Base-by-base conservation (phyloP, 192 early-diverging fungal species). In the Paraglomus brasilianum region DNA sequence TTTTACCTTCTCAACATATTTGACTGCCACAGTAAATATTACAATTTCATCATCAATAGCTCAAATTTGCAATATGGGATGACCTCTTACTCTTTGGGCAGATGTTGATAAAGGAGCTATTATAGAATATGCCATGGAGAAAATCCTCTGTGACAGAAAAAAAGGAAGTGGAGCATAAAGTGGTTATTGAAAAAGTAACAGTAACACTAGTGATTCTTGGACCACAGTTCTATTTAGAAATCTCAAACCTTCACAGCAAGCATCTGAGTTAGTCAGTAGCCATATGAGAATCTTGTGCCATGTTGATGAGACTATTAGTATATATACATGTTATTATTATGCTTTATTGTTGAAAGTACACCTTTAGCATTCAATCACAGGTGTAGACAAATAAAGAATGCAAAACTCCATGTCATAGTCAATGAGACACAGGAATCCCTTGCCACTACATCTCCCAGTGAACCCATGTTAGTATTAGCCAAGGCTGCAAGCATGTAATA, bases 191-290 rank as follows among this genome's bases (percentile, higher is more conserved):
- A 17, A 55, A 7, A 17, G 52, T 55, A 17, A 55, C 52, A 55
- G 52, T 21, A 55, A 24, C 52, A 55, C 17, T 55, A 55, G 52
- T 17, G 24, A 55, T 55, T 55, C 17, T 55, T 55, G 52, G 52
- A 11, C 52, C 17, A 55, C 17, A 24, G 17, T 24, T 55, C 24
- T 55, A 55, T 55, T 55, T 55, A 24, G 17, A 55, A 55, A 55
- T 55, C 17, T 55, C 52, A 55, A 55, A 24, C 17, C 52, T 55
- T 55, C 17, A 55, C 52, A 55, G 17, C 52, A 55, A 55, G 52
- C 52, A 7, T 55, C 52, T 17, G 17, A 55, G 52, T 55, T 55
- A 55, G 52, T 55, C 17, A 55, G 52, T 55, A 55, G 24, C 17
- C 17, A 55, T 55, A 55, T 55, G 17, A 55, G 52, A 17, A 55